phyloP scores from a whole-genome alignment of 163 green algal genomes.

The Volvox carteri region DNA sequence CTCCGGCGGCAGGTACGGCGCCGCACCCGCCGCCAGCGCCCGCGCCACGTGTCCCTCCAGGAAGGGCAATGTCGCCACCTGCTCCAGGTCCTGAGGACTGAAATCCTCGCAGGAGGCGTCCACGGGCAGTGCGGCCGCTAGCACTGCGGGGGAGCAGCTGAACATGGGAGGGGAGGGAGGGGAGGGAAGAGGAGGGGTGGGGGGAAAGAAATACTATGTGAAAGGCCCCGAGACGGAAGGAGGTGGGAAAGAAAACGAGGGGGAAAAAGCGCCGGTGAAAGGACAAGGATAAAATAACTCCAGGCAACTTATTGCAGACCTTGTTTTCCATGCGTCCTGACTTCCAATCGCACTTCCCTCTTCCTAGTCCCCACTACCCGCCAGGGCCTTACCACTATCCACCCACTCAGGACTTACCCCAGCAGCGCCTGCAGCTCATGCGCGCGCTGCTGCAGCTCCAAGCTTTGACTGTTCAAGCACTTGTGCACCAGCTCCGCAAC shows the following conservation, averaged over 20 bases:
- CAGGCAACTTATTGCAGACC: too few species aligned
- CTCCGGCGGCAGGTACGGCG: conserved; percentile 78
- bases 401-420: conserved; percentile 26
- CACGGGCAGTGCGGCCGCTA: conserved; percentile 70
- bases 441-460: conserved; percentile 91
- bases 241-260: too few species aligned
- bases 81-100: conserved; percentile 69
- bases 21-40: conserved; percentile 71
- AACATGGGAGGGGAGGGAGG: not conserved
- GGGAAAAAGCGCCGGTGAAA: too few species aligned
- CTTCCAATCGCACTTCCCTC: not conserved
- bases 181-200: not conserved
- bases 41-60: conserved; percentile 68
- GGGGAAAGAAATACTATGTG: not conserved
- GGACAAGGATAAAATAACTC: too few species aligned
- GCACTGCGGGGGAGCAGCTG: conserved; percentile 47
- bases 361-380: not conserved
- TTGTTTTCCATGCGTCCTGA: too few species aligned
- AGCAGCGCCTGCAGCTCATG: conserved; percentile 86
- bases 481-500: conserved; percentile 72
- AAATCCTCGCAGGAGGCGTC: conserved; percentile 85
- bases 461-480: conserved; percentile 63
- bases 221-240: too few species aligned
- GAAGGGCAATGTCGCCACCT: conserved; percentile 72
- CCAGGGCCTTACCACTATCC: too few species aligned